Evolutionary conservation across 331 rosid genomes (phyloP).

Genomic region (Stylosanthes scabra): DNA sequence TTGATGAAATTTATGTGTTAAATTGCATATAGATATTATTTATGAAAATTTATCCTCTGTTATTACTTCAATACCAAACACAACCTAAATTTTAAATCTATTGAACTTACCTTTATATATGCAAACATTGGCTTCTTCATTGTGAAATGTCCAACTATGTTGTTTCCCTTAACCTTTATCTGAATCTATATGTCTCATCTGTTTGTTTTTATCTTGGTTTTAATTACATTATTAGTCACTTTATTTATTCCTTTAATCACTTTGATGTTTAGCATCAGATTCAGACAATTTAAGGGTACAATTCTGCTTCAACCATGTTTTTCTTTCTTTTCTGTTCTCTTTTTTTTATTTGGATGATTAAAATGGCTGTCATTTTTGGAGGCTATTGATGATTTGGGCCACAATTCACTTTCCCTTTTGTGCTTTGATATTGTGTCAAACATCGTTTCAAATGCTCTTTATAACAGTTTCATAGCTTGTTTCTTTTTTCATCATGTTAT

Average conservation of each 20-base stretch:
- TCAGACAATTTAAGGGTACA: conserved; percentile 25
- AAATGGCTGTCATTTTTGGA: neutral
- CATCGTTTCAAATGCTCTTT: conserved; percentile 20
- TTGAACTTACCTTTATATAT: conserved; percentile 1
- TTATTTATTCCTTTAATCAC: neutral
- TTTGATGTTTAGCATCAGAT: conserved; percentile 31
- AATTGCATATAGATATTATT: no score
- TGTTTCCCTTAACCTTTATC: conserved; percentile 1
- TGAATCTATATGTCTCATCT: conserved; percentile 12
- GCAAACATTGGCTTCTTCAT: conserved; percentile 16
- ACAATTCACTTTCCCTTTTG: conserved; percentile 9
- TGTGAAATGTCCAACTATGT: neutral
- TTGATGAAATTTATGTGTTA: no score
- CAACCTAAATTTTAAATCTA: conserved; percentile 7
- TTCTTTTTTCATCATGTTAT: neutral
- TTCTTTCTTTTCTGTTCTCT: neutral
- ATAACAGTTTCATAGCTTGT: neutral
- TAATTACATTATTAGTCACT: conserved; percentile 19
- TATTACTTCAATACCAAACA: no score
- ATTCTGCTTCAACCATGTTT: neutral
- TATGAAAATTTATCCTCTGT: no score
- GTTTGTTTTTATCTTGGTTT: conserved; percentile 22
- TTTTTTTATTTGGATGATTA: neutral
- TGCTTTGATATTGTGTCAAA: conserved; percentile 13
- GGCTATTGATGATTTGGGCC: conserved; percentile 16